Conservation (phyloP, 106 monocot species). For the Ottelia alismoides region DNA sequence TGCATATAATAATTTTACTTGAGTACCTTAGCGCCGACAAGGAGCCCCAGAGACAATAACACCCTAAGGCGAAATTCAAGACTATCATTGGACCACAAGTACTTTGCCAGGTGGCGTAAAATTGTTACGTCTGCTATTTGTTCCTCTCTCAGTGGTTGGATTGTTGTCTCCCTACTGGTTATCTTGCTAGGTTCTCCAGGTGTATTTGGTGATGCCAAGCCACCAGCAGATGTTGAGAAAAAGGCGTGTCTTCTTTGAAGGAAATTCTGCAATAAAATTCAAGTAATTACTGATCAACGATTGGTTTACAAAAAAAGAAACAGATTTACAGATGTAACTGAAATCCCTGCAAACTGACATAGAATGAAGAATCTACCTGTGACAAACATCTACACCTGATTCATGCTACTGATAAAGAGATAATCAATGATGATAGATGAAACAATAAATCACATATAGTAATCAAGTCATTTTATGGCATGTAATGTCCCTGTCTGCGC, state of each 20-base stretch:
- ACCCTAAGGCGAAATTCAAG: slow-evolving; percentile 68
- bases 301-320: too few relatives aligned
- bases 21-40: slow-evolving; percentile 83
- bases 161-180: slow-evolving; percentile 21
- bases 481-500: too few relatives aligned
- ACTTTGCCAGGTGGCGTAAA: slow-evolving; percentile 52
- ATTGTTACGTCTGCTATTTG: slow-evolving; percentile 61
- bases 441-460: too few relatives aligned
- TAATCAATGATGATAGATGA: too few relatives aligned
- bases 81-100: slow-evolving; percentile 78
- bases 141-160: slow-evolving; percentile 22
- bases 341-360: too few relatives aligned
- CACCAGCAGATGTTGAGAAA: slow-evolving; percentile 54
- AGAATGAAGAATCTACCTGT: too few relatives aligned
- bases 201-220: slow-evolving; percentile 9
- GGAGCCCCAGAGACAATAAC: slow-evolving; percentile 54
- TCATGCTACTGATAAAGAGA: too few relatives aligned
- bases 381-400: too few relatives aligned
- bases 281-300: too few relatives aligned
- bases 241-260: slow-evolving; percentile 34
- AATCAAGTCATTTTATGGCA: too few relatives aligned
- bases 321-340: too few relatives aligned
- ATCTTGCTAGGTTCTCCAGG: background rate
- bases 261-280: slow-evolving; percentile 31
- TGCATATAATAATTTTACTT: background rate